Percentiles rank a stretch among this genome's conserved stretches.
Evolutionary conservation across 805 yeast species (phyloP).

Genomic region (Candida lessepsii): DNA sequence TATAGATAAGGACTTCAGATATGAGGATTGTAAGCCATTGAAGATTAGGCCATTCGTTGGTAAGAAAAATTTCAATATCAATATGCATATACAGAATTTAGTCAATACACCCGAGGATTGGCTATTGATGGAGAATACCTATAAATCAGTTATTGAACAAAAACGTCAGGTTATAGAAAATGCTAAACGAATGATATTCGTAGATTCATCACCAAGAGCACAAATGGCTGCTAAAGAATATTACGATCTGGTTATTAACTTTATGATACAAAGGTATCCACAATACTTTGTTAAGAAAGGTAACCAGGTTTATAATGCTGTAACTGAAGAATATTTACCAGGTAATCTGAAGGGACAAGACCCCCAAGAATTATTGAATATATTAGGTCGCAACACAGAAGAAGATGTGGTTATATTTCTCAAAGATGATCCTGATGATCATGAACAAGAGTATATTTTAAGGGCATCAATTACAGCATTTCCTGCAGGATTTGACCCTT

Average conservation of each 20-base stretch:
- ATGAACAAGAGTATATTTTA: conserved; percentile 56
- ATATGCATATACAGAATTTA: conserved; percentile 34
- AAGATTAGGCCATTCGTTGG: conserved; percentile 39
- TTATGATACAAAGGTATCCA: conserved; percentile 51
- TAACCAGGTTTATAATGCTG: conserved; percentile 33
- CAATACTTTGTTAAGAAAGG: conserved; percentile 41
- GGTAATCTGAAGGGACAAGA: conserved; percentile 14
- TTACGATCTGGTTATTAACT: conserved; percentile 43
- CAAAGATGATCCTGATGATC: conserved; percentile 34
- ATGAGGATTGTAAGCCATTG: conserved; percentile 44
- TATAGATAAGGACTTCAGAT: conserved; percentile 38
- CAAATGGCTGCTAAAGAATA: conserved; percentile 46
- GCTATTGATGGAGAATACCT: conserved; percentile 62
- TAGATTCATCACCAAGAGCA: conserved; percentile 17
- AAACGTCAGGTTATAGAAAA: conserved; percentile 20
- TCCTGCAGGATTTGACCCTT: conserved; percentile 75
- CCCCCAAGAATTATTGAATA: conserved; percentile 21
- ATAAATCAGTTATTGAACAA: conserved; percentile 21
- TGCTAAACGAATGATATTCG: conserved; percentile 31
- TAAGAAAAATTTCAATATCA: conserved; percentile 34
- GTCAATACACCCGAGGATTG: conserved; percentile 47
- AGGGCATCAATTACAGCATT: conserved; percentile 59
- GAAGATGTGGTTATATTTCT: conserved; percentile 62
- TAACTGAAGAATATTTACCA: conserved; percentile 43
- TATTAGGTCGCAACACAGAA: conserved; percentile 45